Percentiles rank a stretch among this genome's conserved stretches.
Conservation (phyloP, 371 early-diverging fungal genomes). For the Mortierella sp. region DNA sequence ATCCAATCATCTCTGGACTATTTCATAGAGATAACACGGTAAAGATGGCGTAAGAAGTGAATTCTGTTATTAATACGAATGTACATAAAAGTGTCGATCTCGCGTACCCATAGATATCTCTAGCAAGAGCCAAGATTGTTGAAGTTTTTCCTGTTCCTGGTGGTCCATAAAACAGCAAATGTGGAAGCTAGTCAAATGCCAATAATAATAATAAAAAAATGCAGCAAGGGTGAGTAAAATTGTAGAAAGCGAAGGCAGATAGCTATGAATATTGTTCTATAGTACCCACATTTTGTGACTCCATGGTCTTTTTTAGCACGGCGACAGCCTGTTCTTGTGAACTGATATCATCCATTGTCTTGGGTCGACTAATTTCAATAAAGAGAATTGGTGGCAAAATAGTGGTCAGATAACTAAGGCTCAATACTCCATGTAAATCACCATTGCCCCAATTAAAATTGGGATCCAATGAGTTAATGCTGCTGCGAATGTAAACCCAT, state of each 20-base stretch:
- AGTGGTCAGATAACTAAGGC: not conserved
- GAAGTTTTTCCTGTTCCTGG: conserved; percentile 99
- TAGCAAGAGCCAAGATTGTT: conserved; percentile 94
- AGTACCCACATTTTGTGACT: conserved; percentile 80
- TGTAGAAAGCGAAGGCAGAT: not conserved
- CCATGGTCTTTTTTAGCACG: conserved; percentile 87
- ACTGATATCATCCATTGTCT: conserved; percentile 85
- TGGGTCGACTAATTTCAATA: conserved; percentile 80
- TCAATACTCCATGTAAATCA: not conserved
- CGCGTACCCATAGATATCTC: conserved; percentile 89
- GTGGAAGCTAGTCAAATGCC: conserved; percentile 82
- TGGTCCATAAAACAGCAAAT: conserved; percentile 99
- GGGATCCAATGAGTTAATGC: too few relatives aligned
- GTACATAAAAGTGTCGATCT: not conserved
- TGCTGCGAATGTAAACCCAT: too few relatives aligned
- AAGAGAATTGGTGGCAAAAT: conserved; percentile 40
- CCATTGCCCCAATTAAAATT: not conserved
- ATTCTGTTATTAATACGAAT: not conserved
- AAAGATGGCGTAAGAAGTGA: not conserved
- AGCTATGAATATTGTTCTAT: too few relatives aligned
- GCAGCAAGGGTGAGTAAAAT: not conserved
- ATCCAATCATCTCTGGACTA: conserved; percentile 80
- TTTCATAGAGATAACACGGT: not conserved
- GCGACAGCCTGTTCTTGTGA: conserved; percentile 93
- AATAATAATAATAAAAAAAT: not conserved